These are phyloP conservation scores for Xylariaceae sp. DNA, from an alignment of 2,329 filamentous ascomycete genomes.

Conservation along the genomic window DNA sequence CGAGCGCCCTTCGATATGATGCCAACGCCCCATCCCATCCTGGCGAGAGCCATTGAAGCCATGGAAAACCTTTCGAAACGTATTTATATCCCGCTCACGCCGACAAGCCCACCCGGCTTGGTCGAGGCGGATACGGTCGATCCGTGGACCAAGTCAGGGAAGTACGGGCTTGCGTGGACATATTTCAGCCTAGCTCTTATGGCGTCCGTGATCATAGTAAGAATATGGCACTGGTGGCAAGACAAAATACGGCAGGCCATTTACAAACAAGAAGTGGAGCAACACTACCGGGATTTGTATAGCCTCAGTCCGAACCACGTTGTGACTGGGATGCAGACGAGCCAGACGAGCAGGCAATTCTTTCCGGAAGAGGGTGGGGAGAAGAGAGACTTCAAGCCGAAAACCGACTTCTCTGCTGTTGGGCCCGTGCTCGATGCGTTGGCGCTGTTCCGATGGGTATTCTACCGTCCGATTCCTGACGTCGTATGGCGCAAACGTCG, in stretches of 20 bases:
- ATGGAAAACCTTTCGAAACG: conserved; percentile 46
- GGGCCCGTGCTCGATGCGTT: conserved; percentile 71
- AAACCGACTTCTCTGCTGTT: conserved; percentile 73
- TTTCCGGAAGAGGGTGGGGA: conserved; percentile 64
- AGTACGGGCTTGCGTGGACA: conserved; percentile 83
- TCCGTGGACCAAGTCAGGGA: conserved; percentile 75
- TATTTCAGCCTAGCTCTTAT: conserved; percentile 78
- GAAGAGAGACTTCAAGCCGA: conserved; percentile 54
- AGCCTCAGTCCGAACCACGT: conserved; percentile 47
- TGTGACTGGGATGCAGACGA: conserved; percentile 46
- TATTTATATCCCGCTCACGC: conserved; percentile 57
- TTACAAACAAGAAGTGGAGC: conserved; percentile 75
- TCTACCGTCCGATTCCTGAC: conserved; percentile 81
- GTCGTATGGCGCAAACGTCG: conserved; percentile 62
- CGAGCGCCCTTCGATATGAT: conserved; percentile 37
- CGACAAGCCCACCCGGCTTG: conserved; percentile 57
- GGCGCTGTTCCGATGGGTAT: conserved; percentile 81
- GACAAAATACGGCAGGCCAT: conserved; percentile 89
- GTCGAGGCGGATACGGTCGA: conserved; percentile 64
- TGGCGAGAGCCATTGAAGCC: conserved; percentile 35
- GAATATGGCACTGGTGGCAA: conserved; percentile 85
- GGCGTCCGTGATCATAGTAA: conserved; percentile 60
- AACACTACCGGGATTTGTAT: conserved; percentile 56
- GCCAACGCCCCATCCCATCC: conserved; percentile 32
- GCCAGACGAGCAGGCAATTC: conserved; percentile 61